These are phyloP conservation scores for Miscanthus lutarioriparius DNA, from an alignment of 176 grass and related monocot genomes.

Conservation along the genomic window DNA sequence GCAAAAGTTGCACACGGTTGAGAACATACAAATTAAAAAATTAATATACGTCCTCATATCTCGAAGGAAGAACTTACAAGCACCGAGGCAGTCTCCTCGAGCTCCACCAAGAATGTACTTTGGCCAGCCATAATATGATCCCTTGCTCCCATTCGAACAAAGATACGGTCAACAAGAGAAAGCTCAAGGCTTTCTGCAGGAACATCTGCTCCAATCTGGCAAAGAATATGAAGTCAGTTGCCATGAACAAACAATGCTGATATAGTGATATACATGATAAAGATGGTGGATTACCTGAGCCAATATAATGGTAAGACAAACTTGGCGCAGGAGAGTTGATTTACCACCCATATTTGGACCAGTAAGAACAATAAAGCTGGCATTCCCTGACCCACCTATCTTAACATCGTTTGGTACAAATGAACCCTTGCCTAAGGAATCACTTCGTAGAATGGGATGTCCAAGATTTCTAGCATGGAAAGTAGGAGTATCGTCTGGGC, in stretches of 20 bases:
- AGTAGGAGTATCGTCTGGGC: slow-evolving; percentile 52
- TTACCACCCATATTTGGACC: slow-evolving; percentile 99
- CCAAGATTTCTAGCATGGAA: slow-evolving; percentile 82
- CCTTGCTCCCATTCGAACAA: slow-evolving; percentile 97
- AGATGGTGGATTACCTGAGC: slow-evolving; percentile 61
- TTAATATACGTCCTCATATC: not conserved
- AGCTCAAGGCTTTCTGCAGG: slow-evolving; percentile 84
- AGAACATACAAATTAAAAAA: slow-evolving; percentile 22
- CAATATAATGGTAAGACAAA: slow-evolving; percentile 88
- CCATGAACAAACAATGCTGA: slow-evolving; percentile 27
- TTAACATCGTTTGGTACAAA: slow-evolving; percentile 89
- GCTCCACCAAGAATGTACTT: slow-evolving; percentile 95
- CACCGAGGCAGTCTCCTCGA: slow-evolving; percentile 83
- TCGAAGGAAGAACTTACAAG: slow-evolving; percentile 63
- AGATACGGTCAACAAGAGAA: slow-evolving; percentile 87
- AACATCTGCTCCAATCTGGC: slow-evolving; percentile 91
- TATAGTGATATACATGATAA: not conserved
- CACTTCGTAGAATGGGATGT: slow-evolving; percentile 77
- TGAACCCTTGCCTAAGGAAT: slow-evolving; percentile 76
- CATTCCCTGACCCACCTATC: slow-evolving; percentile 60
- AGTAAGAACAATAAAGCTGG: slow-evolving; percentile 87
- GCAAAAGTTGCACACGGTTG: slow-evolving; percentile 30
- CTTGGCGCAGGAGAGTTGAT: slow-evolving; percentile 96
- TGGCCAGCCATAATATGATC: slow-evolving; percentile 93
- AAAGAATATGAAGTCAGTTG: slow-evolving; percentile 34